Evolutionary conservation across 2,329 filamentous ascomycete species (phyloP).

Genomic region (Ascochyta pisi): DNA sequence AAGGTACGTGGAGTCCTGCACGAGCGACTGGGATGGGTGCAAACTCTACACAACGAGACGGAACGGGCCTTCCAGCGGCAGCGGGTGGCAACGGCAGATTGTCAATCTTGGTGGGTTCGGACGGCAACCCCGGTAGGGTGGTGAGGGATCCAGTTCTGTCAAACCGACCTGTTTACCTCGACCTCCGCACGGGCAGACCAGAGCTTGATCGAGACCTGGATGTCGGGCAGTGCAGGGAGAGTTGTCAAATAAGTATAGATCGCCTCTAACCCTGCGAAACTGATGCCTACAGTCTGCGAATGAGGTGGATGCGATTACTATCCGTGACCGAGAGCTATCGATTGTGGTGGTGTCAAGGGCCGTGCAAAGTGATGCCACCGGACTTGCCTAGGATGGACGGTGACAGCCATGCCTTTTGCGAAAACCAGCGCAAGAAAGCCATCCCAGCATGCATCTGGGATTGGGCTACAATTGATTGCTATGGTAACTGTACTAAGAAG

Average conservation of each 20-base stretch:
- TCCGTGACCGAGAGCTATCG: background rate
- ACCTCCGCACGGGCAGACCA: background rate
- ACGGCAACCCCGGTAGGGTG: background rate
- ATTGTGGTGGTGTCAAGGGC: background rate
- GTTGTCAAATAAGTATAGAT: background rate
- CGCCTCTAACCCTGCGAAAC: background rate
- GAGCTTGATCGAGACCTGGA: background rate
- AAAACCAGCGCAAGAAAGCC: background rate
- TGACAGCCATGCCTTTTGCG: background rate
- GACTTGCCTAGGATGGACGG: background rate
- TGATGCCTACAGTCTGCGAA: background rate
- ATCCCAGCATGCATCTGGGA: background rate
- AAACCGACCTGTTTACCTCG: background rate
- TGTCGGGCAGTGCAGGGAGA: background rate
- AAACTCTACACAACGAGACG: background rate
- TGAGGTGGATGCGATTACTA: background rate
- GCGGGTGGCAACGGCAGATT: conserved; percentile 3
- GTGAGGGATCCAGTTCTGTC: background rate
- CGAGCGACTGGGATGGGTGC: background rate
- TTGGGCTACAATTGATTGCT: background rate
- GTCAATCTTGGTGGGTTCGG: background rate
- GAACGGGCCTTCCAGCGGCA: conserved; percentile 9
- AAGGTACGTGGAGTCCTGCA: background rate
- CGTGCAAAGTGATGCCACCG: background rate
- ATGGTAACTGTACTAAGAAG: background rate